A percentile compares a stretch with the other conserved stretches of the same genome.
phyloP scores from a whole-genome alignment of 305 asterid genomes.

The Striga hermonthica region DNA sequence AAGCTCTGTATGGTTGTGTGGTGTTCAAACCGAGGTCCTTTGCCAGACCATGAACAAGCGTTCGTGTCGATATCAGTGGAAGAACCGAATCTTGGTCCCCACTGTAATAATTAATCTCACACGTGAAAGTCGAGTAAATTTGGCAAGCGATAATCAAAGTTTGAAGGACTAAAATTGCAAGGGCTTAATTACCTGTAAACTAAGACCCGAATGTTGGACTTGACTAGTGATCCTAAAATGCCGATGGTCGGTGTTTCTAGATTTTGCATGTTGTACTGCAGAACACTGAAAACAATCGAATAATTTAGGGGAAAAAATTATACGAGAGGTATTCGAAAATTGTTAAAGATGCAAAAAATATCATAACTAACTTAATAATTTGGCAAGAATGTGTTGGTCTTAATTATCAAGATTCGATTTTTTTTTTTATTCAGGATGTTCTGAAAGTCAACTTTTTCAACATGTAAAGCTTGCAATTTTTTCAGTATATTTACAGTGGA shows the following conservation, averaged over 20 bases:
- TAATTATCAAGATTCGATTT: too few relatives aligned
- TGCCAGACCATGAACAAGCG: conserved; percentile 54
- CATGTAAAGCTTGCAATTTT: too few relatives aligned
- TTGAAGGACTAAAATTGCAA: background rate
- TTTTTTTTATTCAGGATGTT: too few relatives aligned
- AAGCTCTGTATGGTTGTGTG: conserved; percentile 55
- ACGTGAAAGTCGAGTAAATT: background rate
- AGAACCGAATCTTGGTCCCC: conserved; percentile 95
- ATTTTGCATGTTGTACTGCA: conserved; percentile 60
- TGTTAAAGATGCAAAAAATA: background rate
- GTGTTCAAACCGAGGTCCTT: conserved; percentile 49
- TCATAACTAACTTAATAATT: too few relatives aligned
- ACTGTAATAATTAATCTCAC: conserved; percentile 33
- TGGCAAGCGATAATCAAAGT: background rate
- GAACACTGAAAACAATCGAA: conserved; percentile 44
- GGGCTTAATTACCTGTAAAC: conserved; percentile 75
- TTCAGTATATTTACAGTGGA: too few relatives aligned
- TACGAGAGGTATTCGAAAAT: background rate
- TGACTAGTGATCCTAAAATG: conserved; percentile 60
- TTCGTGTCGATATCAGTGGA: conserved; percentile 67
- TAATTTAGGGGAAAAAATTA: background rate
- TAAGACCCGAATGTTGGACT: conserved; percentile 59
- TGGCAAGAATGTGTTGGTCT: too few relatives aligned
- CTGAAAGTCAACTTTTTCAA: too few relatives aligned
- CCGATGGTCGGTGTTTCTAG: conserved; percentile 71